Percentiles rank a stretch among this genome's conserved stretches.
Conservation (phyloP, 1,139 yeast species). For the Geotrichum carabidarum region DNA sequence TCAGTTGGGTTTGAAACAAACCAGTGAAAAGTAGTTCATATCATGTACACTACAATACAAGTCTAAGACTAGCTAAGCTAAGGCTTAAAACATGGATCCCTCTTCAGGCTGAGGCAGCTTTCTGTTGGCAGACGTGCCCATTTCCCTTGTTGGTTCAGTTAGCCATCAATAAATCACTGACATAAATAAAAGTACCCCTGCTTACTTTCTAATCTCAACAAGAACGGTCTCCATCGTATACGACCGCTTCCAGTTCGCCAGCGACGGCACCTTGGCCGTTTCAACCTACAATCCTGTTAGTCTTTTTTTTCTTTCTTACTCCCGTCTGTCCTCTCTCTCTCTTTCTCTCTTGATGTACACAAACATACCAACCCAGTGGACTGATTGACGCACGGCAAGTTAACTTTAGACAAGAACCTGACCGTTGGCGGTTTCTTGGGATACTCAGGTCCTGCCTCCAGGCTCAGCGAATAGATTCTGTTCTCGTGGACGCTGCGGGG, state of each 20-base stretch:
- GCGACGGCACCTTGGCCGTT: slow-evolving; percentile 57
- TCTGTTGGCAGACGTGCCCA: slow-evolving; percentile 81
- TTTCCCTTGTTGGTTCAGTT: slow-evolving; percentile 57
- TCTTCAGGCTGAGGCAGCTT: slow-evolving; percentile 88
- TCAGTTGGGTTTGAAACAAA: neutral
- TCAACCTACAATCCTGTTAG: slow-evolving; percentile 35
- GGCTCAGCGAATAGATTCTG: slow-evolving; percentile 77
- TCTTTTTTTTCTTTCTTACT: neutral
- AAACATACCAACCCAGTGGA: slow-evolving; percentile 49
- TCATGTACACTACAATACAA: neutral
- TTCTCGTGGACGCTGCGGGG: slow-evolving; percentile 93
- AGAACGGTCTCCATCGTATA: slow-evolving; percentile 92
- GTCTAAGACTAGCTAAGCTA: neutral
- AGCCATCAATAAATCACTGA: slow-evolving; percentile 33
- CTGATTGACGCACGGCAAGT: slow-evolving; percentile 80
- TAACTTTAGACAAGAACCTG: slow-evolving; percentile 72
- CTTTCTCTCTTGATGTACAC: too few relatives aligned
- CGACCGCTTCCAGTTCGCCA: slow-evolving; percentile 79
- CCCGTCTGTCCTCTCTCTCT: neutral
- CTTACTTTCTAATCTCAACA: slow-evolving; percentile 68
- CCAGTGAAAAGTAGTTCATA: neutral
- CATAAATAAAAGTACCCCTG: too few relatives aligned
- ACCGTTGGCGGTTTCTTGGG: slow-evolving; percentile 92
- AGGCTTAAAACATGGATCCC: slow-evolving; percentile 59
- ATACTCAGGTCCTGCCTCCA: slow-evolving; percentile 76